Evolutionary conservation across 805 yeast genomes (phyloP), one percentile per base, ranked within the genome.

Genomic region (Kuraishia hungarica): DNA sequence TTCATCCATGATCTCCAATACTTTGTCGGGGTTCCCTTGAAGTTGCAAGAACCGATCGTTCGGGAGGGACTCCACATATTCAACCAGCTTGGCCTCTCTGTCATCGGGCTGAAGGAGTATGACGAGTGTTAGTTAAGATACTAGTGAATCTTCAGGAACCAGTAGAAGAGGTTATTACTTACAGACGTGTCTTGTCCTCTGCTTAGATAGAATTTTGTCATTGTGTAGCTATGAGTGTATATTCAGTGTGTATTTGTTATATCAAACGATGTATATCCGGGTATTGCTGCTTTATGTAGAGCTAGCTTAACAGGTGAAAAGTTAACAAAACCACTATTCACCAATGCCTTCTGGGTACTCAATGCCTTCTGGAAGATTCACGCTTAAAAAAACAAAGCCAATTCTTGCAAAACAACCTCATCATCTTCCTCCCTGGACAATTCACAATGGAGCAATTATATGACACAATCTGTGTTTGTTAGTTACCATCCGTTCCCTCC

Each of bases 1-100:
- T 15, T 52, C 53, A n/a, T 52, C 53, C 24, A 52, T 52, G 29
- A 35, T 22, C 28, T 21, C 39, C n/a, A 52, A 43, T 2, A 52
- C 35, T 8, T 21, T 26, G 24, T 22, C 46, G 5, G 50, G 53
- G 43, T 52, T 46, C 35, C 52, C 46, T 29, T 50, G 19, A 6
- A 50, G 22, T 19, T 50, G 39, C 21, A 17, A 17, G 43, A 13
- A 50, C 5, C 43, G 43, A 50, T 17, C 51, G 20, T 20, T 19
- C 4, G 39, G 20, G 13, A 17, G 52, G 46, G 52, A 28, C 46
- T 50, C 24, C 24, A 51, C 22, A 28, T 35, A 51, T 20, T 22
- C 48, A 21, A 35, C 24, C 48, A 52, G 39, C 43, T 52, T 24
- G 23, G 17, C 50, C 50, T 52, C 48, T 3, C 22, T 7, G 49